Evolutionary conservation across 1,284 basidiomycete species (phyloP).

Genomic region (Rhodotorula sp.): DNA sequence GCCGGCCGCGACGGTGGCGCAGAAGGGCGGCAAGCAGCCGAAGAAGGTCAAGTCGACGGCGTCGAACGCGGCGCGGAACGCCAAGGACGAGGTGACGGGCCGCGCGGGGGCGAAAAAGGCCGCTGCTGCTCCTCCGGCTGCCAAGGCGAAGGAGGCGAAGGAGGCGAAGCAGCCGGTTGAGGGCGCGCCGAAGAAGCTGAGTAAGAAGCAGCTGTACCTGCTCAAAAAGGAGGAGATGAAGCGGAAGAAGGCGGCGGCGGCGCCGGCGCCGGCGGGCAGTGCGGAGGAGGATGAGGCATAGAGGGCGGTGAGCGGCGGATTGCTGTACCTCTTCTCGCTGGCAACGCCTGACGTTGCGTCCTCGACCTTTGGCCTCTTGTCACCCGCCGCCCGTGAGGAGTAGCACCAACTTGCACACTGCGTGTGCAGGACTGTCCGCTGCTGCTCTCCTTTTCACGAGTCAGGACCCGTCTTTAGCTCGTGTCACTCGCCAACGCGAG

Average conservation of each 20-base stretch:
- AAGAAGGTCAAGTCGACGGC: conserved; percentile 28
- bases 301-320: background rate
- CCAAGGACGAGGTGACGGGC: conserved; percentile 15
- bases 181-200: conserved; percentile 20
- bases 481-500: too few species aligned
- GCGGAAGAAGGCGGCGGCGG: conserved; percentile 17
- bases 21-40: conserved; percentile 14
- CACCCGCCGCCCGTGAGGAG: too few species aligned
- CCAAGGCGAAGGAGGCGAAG: conserved; percentile 1
- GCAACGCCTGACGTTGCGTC: too few species aligned
- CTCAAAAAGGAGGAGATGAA: conserved; percentile 31
- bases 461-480: too few species aligned
- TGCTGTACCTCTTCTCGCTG: background rate
- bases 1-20: background rate
- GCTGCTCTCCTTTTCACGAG: too few species aligned
- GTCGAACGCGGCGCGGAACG: conserved; percentile 15
- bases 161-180: background rate
- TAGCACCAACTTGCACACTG: too few species aligned
- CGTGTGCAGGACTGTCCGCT: too few species aligned
- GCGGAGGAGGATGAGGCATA: background rate
- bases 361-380: too few species aligned
- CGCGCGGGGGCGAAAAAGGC: background rate
- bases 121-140: background rate
- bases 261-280: too few species aligned
- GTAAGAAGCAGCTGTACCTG: conserved; percentile 36